Base-by-base conservation (phyloP, 768 basidiomycete species). In the Suillus plorans region DNA sequence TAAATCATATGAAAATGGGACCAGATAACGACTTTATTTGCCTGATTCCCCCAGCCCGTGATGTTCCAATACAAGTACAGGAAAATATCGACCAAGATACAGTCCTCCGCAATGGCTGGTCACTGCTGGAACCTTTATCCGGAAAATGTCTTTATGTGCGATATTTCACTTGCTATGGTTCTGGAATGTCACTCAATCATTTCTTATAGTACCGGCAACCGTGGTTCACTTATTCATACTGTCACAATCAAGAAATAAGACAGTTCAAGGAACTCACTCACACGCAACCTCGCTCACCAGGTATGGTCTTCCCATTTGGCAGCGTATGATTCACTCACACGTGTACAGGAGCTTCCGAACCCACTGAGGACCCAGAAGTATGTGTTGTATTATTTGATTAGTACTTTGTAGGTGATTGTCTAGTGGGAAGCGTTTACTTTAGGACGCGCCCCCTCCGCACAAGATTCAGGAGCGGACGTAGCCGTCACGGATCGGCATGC, bases 191-290 rank as follows among this genome's bases (percentile, higher is more conserved):
- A 70, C 76, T 75, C 77, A 75, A 79, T 74, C 67, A 64, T 55
- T 58, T 72, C 65, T 69, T 62, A 67, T 79, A 94, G 90, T 88
- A 90, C 74, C 87, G 87, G 69, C 92, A 94, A 81, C 87, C 89
- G 45, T 97, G 95, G 95, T 99, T 98, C 81, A 99, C 95, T 44
- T 99, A 99, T 79, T 89, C 94, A 58, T 97, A 92, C 77, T 95
- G 97, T 80, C 95, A 99, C 80, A 92, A 95, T 76, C 85, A 88
- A 60, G 89, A 97, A 78, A 94, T 99, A 66, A 89, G 96, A 64
- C 97, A 99, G 78, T 99, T 99, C 83, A 91, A 91, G 77, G 95
- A 95, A 76, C 80, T 91, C 65, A 73, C 80, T 69, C 87, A 86
- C 73, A 76, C 85, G 62, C 89, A 88, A 68, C 80, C 86, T 59